Conservation (phyloP, 2,329 filamentous ascomycete genomes). For the Mycosphaerella sp. region DNA sequence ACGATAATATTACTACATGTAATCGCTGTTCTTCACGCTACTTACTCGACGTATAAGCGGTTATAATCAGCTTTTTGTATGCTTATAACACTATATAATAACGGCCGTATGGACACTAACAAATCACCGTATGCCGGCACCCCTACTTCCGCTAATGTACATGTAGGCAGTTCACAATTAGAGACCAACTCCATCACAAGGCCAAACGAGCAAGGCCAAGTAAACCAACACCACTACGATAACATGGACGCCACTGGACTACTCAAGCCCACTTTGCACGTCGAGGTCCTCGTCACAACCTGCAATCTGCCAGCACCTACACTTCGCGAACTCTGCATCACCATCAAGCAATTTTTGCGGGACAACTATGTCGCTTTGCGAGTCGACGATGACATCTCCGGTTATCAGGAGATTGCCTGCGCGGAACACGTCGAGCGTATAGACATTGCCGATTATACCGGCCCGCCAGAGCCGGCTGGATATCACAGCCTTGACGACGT, state of each 20-base stretch:
- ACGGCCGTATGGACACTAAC: too few species aligned
- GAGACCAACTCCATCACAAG: too few species aligned
- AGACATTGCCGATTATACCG: conserved; percentile 38
- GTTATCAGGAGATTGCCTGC: conserved; percentile 25
- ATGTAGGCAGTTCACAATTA: too few species aligned
- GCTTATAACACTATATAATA: too few species aligned
- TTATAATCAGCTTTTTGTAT: too few species aligned
- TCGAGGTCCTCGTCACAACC: conserved; percentile 37
- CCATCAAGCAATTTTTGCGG: conserved; percentile 34
- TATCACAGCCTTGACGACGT: conserved; percentile 32
- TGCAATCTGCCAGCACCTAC: conserved; percentile 9
- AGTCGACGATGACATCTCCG: conserved; percentile 16
- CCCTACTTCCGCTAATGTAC: too few species aligned
- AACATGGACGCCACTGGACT: conserved; percentile 16
- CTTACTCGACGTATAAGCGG: too few species aligned
- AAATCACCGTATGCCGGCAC: too few species aligned
- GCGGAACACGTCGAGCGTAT: conserved; percentile 33
- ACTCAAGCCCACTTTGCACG: conserved; percentile 35
- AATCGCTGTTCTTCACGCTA: too few species aligned
- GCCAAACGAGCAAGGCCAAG: too few species aligned
- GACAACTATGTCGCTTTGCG: conserved; percentile 11
- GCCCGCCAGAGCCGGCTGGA: conserved; percentile 20
- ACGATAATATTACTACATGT: too few species aligned
- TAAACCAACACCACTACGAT: background rate
- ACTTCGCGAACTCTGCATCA: conserved; percentile 11